Conservation (phyloP, 2,329 filamentous ascomycete genomes). For the Xylariaceae sp. region DNA sequence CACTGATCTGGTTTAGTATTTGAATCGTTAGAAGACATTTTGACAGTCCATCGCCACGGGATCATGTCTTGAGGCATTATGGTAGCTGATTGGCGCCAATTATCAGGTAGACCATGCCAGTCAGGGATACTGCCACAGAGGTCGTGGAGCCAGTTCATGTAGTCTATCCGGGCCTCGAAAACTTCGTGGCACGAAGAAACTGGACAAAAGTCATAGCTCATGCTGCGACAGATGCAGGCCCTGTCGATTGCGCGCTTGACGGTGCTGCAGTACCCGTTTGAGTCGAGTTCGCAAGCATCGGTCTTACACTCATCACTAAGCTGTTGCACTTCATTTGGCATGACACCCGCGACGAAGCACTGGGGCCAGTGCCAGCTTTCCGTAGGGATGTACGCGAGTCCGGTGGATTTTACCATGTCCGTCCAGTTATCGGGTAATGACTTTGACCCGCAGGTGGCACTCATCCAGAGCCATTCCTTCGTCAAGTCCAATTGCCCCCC, state of each 20-base stretch:
- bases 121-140: conserved; percentile 5
- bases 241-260: conserved; percentile 7
- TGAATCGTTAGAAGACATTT: too few species aligned
- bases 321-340: not conserved
- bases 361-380: conserved; percentile 5
- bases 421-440: conserved; percentile 9
- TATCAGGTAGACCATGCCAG: conserved; percentile 10
- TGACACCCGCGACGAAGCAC: conserved; percentile 3
- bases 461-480: conserved; percentile 8
- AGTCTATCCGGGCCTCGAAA: conserved; percentile 10
- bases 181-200: conserved; percentile 8
- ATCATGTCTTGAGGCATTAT: conserved; percentile 3
- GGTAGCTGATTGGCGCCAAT: conserved; percentile 4
- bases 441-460: conserved; percentile 6
- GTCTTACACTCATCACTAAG: conserved; percentile 1
- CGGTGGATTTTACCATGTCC: conserved; percentile 3
- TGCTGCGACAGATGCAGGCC: conserved; percentile 7
- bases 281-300: conserved; percentile 7
- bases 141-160: conserved; percentile 7
- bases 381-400: conserved; percentile 2
- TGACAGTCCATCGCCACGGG: conserved; percentile 8
- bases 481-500: conserved; percentile 4
- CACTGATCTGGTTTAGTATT: conserved; percentile 4
- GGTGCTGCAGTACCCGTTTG: conserved; percentile 7
- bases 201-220: conserved; percentile 8